Evolutionary conservation across 179 eudicot genomes (phyloP).

Genomic region (Silene noctiflora): DNA sequence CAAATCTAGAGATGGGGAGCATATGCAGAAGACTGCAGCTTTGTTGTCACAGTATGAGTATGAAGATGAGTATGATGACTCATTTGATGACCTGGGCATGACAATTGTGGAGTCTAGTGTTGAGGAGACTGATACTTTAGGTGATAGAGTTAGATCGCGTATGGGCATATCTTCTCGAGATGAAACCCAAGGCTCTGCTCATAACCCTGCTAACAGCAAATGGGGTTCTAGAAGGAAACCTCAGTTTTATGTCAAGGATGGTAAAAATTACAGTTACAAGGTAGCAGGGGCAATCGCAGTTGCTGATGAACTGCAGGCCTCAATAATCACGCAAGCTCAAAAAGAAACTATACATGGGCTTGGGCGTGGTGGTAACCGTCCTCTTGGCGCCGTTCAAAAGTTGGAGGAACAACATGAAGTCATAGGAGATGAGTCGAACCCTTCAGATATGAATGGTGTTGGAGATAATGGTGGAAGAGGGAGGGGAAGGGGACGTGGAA

Average conservation of each 20-base stretch:
- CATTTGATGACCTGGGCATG: conserved; percentile 89
- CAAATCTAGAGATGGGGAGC: conserved; percentile 47
- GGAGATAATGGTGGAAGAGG: conserved; percentile 44
- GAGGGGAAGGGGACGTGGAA: conserved; percentile 41
- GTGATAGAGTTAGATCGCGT: conserved; percentile 41
- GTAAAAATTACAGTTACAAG: conserved; percentile 94
- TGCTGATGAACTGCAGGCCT: conserved; percentile 64
- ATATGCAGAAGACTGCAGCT: conserved; percentile 56
- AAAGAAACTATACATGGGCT: conserved; percentile 77
- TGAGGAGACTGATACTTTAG: conserved; percentile 55
- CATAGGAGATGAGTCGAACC: conserved; percentile 30
- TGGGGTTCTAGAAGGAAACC: conserved; percentile 77
- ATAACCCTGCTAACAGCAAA: conserved; percentile 34
- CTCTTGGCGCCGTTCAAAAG: conserved; percentile 60
- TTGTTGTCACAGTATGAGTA: conserved; percentile 71
- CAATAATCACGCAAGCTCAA: conserved; percentile 54
- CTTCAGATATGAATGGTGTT: conserved; percentile 41
- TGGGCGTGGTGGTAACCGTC: conserved; percentile 89
- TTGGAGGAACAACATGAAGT: conserved; percentile 40
- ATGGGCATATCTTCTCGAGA: conserved; percentile 30
- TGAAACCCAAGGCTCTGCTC: conserved; percentile 35
- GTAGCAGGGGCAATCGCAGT: conserved; percentile 86
- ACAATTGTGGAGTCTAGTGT: conserved; percentile 69
- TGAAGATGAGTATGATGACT: conserved; percentile 98
- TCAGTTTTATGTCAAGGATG: conserved; percentile 89